Conservation (phyloP, 495 filamentous ascomycete genomes). For the Neurospora sp. region DNA sequence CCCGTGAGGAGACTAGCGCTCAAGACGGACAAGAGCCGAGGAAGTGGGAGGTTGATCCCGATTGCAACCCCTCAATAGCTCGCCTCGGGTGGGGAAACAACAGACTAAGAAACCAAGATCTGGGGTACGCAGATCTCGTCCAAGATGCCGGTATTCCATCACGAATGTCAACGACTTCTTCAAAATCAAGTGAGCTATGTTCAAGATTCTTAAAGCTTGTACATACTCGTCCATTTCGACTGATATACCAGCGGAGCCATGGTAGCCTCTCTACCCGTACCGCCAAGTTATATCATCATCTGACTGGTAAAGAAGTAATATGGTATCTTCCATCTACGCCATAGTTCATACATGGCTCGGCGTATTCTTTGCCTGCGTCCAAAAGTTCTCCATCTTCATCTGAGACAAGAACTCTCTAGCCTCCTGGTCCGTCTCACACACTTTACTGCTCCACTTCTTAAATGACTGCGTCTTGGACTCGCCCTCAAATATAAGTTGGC, state of each 20-base stretch:
- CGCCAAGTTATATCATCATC: not conserved
- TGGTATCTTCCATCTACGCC: not conserved
- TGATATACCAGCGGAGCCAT: not conserved
- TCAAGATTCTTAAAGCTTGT: not conserved
- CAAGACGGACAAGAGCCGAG: not conserved
- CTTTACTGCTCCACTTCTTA: slow-evolving; percentile 72
- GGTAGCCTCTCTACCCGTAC: not conserved
- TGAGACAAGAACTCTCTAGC: slow-evolving; percentile 71
- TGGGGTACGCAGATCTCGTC: not conserved
- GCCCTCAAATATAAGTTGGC: slow-evolving; percentile 77
- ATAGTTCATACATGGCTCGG: not conserved
- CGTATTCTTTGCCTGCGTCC: slow-evolving; percentile 73
- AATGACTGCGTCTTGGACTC: slow-evolving; percentile 69
- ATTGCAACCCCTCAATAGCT: not conserved
- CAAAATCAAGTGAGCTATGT: not conserved
- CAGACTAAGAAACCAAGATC: not conserved
- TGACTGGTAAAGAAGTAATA: not conserved
- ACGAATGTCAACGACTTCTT: not conserved
- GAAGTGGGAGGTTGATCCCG: not conserved
- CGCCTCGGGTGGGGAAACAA: not conserved
- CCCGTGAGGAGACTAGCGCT: not conserved
- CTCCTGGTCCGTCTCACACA: slow-evolving; percentile 80
- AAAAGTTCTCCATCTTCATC: slow-evolving; percentile 90
- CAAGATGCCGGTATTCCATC: not conserved
- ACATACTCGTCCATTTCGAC: too few species aligned